Evolutionary conservation across 768 basidiomycete genomes (phyloP).

Genomic region (Megacollybia marginata): DNA sequence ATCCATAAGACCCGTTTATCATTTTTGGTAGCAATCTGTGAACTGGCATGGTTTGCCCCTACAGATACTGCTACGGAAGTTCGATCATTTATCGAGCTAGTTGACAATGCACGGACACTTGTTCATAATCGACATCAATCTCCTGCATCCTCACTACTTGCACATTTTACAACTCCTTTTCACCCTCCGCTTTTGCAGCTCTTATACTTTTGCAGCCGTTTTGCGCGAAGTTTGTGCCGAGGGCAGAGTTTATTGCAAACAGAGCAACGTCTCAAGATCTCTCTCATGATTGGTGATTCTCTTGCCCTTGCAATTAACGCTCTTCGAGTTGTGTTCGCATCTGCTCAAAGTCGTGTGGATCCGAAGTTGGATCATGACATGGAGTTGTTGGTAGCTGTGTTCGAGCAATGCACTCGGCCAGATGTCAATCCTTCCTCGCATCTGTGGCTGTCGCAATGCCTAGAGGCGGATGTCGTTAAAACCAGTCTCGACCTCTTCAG

Average conservation of each 20-base stretch:
- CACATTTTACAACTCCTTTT: slow-evolving; percentile 56
- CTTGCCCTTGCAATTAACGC: slow-evolving; percentile 64
- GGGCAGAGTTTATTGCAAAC: slow-evolving; percentile 46
- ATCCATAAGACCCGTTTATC: slow-evolving; percentile 73
- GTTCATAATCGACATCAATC: slow-evolving; percentile 69
- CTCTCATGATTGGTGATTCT: slow-evolving; percentile 52
- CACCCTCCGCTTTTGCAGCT: slow-evolving; percentile 78
- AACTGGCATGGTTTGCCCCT: slow-evolving; percentile 70
- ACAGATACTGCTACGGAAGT: slow-evolving; percentile 48
- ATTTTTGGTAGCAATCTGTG: slow-evolving; percentile 69
- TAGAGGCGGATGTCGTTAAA: slow-evolving; percentile 74
- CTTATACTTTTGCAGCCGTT: slow-evolving; percentile 68
- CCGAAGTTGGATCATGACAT: slow-evolving; percentile 73
- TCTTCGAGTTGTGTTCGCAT: slow-evolving; percentile 54
- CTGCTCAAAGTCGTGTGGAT: slow-evolving; percentile 49
- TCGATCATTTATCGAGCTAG: slow-evolving; percentile 52
- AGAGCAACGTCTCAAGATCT: slow-evolving; percentile 54
- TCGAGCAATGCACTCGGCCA: slow-evolving; percentile 67
- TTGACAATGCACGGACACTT: slow-evolving; percentile 54
- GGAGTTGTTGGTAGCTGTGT: slow-evolving; percentile 75
- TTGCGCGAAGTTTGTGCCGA: slow-evolving; percentile 44
- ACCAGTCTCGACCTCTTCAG: slow-evolving; percentile 68
- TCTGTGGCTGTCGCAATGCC: slow-evolving; percentile 73
- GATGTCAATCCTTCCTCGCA: slow-evolving; percentile 64
- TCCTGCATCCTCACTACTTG: slow-evolving; percentile 66